A percentile compares a stretch with the other conserved stretches of the same genome.
Evolutionary conservation across 805 yeast genomes (phyloP).

Genomic region (Kazachstania bromeliacearum): DNA sequence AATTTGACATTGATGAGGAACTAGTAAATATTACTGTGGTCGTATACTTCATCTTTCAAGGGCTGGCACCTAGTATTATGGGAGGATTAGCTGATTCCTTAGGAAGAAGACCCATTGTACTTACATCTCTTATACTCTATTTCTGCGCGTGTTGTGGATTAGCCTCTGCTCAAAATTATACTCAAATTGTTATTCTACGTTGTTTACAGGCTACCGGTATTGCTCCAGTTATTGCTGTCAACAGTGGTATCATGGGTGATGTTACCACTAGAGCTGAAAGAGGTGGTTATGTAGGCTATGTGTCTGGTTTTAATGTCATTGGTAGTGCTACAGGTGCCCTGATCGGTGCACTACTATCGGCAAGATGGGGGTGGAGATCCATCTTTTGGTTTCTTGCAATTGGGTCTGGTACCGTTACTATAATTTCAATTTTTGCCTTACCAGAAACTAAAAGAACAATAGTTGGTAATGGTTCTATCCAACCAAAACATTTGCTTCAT

Average conservation of each 20-base stretch:
- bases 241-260: conserved; percentile 67
- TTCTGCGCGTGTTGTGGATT: conserved; percentile 56
- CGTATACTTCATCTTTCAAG: conserved; percentile 67
- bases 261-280: conserved; percentile 53
- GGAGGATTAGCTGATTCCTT: conserved; percentile 57
- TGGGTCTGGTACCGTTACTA: conserved; percentile 41
- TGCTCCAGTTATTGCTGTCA: conserved; percentile 63
- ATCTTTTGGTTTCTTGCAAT: conserved; percentile 66
- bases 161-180: conserved; percentile 47
- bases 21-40: conserved; percentile 63
- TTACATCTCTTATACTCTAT: conserved; percentile 46
- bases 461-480: conserved; percentile 65
- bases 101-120: conserved; percentile 66
- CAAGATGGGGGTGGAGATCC: conserved; percentile 61
- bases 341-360: conserved; percentile 39
- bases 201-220: conserved; percentile 71
- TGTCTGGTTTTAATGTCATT: conserved; percentile 56
- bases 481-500: conserved; percentile 37
- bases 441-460: conserved; percentile 70
- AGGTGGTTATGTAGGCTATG: conserved; percentile 61
- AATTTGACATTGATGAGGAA: conserved; percentile 48
- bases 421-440: conserved; percentile 32
- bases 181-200: conserved; percentile 55
- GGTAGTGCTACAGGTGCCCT: conserved; percentile 77
- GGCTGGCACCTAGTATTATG: conserved; percentile 62